Evolutionary conservation across 2,329 filamentous ascomycete genomes (phyloP), one percentile per base, ranked within the genome.

Genomic region (Metarhizium brunneum): DNA sequence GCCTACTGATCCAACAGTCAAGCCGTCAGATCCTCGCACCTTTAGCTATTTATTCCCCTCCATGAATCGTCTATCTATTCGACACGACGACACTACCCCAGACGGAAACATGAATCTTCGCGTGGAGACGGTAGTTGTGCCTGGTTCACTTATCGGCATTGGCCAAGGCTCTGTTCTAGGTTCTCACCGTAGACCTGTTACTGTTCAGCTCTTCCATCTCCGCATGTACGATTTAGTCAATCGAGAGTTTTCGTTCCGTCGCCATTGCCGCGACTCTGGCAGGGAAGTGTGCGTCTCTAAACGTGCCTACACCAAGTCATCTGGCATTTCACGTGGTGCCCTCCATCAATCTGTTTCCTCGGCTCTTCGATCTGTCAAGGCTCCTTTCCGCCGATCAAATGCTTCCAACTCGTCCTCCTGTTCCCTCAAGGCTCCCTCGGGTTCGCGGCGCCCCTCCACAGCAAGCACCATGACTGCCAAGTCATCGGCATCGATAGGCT

Each of bases 21-120:
- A 35, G 18, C 82, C 91, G 11, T 90, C 91, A 2, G 92, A 86
- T 1, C 87, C 92, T 3, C 79, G 86, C 57, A 86, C 92, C 62
- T 97, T 97, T 68, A 86, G 85, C 30, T 80, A 85, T 54, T 81
- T 95, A 54, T 99, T 96, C 69, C 92, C 94, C 11, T 95, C 92
- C 8, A 81, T 86, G 62, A 84, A 90, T 68, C 83, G 88, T 55
- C 75, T 97, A 53, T 83, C 83, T 40, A 90, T 99, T 65, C 84
- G 88, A 32, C 92, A 97, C 68, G 94, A 97, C 68, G 90, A 96
- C 71, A 84, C 89, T 51, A 94, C 91, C 0, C 73, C 86, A 4
- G 92, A 99, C 68, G 92, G 92, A 40, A 96, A 96, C 76, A 95
- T 96, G 90, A 97, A 97, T 68, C 79, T 99, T 56, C 86, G 92